These are phyloP conservation scores for Aspergillus leporis DNA, from an alignment of 495 filamentous ascomycete species.

Conservation along the genomic window DNA sequence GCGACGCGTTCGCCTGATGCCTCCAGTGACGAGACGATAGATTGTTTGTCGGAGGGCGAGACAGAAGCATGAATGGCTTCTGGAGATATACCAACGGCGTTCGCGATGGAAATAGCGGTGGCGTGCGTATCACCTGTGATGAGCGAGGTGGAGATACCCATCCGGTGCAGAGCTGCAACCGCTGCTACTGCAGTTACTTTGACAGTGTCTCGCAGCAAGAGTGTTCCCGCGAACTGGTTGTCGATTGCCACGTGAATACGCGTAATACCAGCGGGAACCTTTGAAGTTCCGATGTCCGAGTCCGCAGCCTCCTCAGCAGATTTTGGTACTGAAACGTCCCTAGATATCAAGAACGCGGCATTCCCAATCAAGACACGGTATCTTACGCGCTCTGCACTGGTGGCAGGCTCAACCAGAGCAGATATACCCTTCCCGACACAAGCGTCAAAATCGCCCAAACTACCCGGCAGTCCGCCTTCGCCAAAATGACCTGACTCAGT, in stretches of 20 bases:
- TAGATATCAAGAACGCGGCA: conserved; percentile 69
- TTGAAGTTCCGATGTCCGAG: conserved; percentile 28
- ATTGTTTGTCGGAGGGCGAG: conserved; percentile 84
- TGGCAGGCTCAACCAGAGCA: conserved; percentile 76
- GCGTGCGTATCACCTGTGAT: conserved; percentile 90
- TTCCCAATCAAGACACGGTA: conserved; percentile 86
- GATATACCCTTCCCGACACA: conserved; percentile 83
- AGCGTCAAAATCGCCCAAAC: conserved; percentile 79
- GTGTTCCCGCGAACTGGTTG: conserved; percentile 71
- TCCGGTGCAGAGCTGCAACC: conserved; percentile 76
- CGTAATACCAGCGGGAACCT: conserved; percentile 65
- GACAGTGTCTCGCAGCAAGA: conserved; percentile 85
- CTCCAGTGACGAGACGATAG: conserved; percentile 78
- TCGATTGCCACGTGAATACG: conserved; percentile 91
- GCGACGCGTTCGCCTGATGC: conserved; percentile 72
- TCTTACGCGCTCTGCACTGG: conserved; percentile 60
- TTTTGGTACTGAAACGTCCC: conserved; percentile 64
- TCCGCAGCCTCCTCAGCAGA: conserved; percentile 48
- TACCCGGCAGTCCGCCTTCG: conserved; percentile 78
- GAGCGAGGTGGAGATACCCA: conserved; percentile 84
- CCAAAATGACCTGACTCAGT: conserved; percentile 67
- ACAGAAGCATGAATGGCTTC: conserved; percentile 78
- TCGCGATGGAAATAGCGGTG: conserved; percentile 79
- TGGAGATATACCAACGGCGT: conserved; percentile 74
- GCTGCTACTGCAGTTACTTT: conserved; percentile 83